Base-by-base conservation (phyloP, 768 basidiomycete species). In the Leccinum disarticulatum region DNA sequence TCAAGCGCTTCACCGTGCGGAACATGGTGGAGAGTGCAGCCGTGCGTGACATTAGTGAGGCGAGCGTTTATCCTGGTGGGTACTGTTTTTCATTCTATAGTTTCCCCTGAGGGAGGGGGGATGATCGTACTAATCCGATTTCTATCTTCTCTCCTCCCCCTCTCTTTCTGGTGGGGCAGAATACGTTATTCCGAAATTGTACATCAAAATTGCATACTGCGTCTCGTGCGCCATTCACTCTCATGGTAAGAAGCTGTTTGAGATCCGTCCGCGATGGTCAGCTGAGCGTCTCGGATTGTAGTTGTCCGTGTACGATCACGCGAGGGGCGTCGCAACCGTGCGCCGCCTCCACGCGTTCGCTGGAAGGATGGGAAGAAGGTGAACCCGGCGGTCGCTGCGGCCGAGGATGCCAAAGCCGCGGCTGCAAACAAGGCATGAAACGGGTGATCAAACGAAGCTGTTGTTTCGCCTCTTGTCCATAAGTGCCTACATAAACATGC, bases 1-100 rank as follows among this genome's bases (percentile, higher is more conserved):
- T 98, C 89, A 97, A 97, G 83, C 85, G 97, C 55, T 96, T 96
- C 86, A 97, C 95, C 41, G 96, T 98, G 73, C 87, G 95, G 79
- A 99, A 99, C 87, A 98, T 98, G 93, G 95, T 99, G 59, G 96
- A 98, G 85, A 92, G 92, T 73, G 97, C 97, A 49, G 96, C 96
- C 56, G 93, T 98, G 68, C 84, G 95, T 64, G 97, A 99, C 81
- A 91, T 99, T 74, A 92, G 89, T 74, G 97, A 98, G 70, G 95
- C 95, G 46, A 90, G 88, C 70, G 89, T 98, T 62, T 99, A 98
- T 80, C 77, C 81, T 59, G 93, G 94, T 95, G 69, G 65, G 87
- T 79, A 25, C 4, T 5, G n/a, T 5, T n/a, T 15, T n/a, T 19
- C 41, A 41, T 46, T 46, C 6, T 10, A 10, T 46, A 9, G 43